A percentile compares a stretch with the other conserved stretches of the same genome.
Conservation (phyloP, 345 rosid genomes). For the Stellera chamaejasme region DNA sequence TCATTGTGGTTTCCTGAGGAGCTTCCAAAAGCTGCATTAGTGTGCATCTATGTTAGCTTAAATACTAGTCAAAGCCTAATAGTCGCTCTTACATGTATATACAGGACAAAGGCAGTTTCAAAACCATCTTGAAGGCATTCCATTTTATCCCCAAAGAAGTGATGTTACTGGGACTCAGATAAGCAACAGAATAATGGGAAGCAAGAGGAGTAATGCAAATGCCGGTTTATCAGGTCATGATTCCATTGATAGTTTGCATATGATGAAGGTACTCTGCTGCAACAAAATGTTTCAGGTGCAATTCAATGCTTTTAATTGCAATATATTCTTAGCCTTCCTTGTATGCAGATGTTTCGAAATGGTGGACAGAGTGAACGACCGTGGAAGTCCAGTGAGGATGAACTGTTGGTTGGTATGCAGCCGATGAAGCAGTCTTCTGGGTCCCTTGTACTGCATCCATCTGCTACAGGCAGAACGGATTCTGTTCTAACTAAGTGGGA, state of each 20-base stretch:
- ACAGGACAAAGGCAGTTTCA: constrained; percentile 48
- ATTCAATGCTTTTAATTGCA: constrained; percentile 4
- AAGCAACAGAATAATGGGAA: constrained; percentile 53
- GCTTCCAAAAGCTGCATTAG: too few relatives aligned
- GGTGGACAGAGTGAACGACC: constrained; percentile 45
- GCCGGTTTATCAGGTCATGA: constrained; percentile 57
- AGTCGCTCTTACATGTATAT: constrained; percentile 20
- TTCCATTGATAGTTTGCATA: constrained; percentile 58
- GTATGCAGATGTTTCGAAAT: constrained; percentile 49
- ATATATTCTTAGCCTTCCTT: constrained; percentile 6
- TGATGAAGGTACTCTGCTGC: constrained; percentile 56
- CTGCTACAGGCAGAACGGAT: constrained; percentile 36
- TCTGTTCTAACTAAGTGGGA: constrained; percentile 43
- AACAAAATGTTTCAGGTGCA: constrained; percentile 7
- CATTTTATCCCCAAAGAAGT: constrained; percentile 62
- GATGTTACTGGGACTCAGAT: constrained; percentile 58
- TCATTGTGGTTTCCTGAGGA: too few relatives aligned
- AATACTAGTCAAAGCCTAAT: too few relatives aligned
- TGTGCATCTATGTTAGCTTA: too few relatives aligned
- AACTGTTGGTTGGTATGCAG: constrained; percentile 32
- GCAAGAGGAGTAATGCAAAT: constrained; percentile 74
- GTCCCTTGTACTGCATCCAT: constrained; percentile 41
- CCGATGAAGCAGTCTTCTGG: constrained; percentile 40
- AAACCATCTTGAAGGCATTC: constrained; percentile 82
- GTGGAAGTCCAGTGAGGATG: constrained; percentile 51